Conservation (phyloP, 345 rosid species). For the Syzygium jambos region DNA sequence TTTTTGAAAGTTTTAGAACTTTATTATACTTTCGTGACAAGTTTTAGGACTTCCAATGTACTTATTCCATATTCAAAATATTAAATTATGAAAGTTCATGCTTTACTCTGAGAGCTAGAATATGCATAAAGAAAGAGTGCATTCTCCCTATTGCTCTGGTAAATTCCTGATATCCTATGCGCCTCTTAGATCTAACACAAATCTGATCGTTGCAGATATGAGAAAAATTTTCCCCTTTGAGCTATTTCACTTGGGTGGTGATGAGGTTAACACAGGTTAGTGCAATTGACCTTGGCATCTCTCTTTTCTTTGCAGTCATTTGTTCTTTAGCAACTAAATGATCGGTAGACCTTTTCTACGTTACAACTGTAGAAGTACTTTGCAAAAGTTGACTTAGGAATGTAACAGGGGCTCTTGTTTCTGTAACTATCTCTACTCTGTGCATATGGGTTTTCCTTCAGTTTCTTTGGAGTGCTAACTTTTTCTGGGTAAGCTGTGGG, state of each 20-base stretch:
- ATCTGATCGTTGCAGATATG: constrained; percentile 39
- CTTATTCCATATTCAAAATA: not conserved
- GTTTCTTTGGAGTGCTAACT: not conserved
- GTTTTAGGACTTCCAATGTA: too few relatives aligned
- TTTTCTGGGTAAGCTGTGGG: not conserved
- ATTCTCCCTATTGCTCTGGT: not conserved
- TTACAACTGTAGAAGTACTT: not conserved
- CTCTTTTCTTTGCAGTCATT: not conserved
- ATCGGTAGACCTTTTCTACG: not conserved
- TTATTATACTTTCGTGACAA: too few relatives aligned
- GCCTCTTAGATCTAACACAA: not conserved
- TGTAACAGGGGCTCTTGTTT: not conserved
- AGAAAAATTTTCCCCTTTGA: constrained; percentile 88
- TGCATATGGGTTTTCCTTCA: not conserved
- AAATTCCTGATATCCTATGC: not conserved
- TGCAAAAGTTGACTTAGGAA: not conserved
- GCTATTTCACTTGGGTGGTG: constrained; percentile 96
- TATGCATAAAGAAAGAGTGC: not conserved
- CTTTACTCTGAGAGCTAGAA: not conserved
- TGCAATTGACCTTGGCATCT: not conserved
- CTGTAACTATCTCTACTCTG: not conserved
- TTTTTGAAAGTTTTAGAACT: too few relatives aligned
- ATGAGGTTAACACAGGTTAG: constrained; percentile 86
- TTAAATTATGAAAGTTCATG: not conserved
- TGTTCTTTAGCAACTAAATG: not conserved